Conservation (phyloP, 1,284 basidiomycete genomes). For the Rhodofomes roseus region DNA sequence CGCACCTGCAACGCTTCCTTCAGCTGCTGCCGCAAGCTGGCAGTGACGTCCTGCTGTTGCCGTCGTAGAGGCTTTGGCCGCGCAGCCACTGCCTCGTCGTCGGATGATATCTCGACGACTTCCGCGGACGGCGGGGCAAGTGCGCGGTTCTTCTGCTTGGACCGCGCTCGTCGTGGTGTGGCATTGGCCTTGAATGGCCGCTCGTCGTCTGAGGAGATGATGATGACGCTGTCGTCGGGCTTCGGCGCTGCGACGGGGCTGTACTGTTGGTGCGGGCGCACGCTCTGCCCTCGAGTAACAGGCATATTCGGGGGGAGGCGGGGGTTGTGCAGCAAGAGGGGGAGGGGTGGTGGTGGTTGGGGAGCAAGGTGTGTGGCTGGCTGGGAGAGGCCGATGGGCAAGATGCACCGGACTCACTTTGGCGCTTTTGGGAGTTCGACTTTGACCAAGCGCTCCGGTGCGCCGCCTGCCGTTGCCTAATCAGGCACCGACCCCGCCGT, state of each 20-base stretch:
- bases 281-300: neutral
- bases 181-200: slow-evolving; percentile 17
- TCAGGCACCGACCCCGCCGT: neutral
- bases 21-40: slow-evolving; percentile 10
- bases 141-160: slow-evolving; percentile 17
- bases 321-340: neutral
- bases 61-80: slow-evolving; percentile 2
- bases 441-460: neutral
- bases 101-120: slow-evolving; percentile 26
- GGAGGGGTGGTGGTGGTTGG: neutral
- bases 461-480: neutral
- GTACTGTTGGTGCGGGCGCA: neutral
- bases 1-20: slow-evolving; percentile 21
- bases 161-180: neutral
- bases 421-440: neutral
- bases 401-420: neutral
- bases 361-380: neutral
- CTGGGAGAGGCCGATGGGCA: neutral
- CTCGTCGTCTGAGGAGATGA: slow-evolving; percentile 57
- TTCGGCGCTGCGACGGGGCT: neutral
- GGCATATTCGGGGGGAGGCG: neutral
- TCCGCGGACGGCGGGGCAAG: slow-evolving; percentile 28
- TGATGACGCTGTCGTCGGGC: slow-evolving; percentile 39
- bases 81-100: slow-evolving; percentile 28
- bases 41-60: neutral